Evolutionary conservation across 495 filamentous ascomycete species (phyloP), one percentile per base, ranked within the genome.

Genomic region (Xylaria nigripes): DNA sequence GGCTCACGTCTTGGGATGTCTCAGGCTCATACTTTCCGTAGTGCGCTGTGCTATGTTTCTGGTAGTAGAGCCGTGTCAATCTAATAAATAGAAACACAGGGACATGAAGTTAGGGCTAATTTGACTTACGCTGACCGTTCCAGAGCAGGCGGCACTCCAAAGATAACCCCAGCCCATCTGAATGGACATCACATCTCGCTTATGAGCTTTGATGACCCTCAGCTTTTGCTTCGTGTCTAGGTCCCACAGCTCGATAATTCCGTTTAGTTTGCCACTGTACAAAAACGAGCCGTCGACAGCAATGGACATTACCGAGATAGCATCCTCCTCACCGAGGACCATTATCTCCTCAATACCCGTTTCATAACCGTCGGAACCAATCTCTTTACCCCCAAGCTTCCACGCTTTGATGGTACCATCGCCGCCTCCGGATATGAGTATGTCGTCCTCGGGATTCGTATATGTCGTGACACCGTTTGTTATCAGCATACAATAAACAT

Each of bases 241-340:
- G 61, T 98, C 95, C 93, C 93, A 98, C 15, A 97, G 83, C 64
- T 96, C 91, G 48, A 98, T 78, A 40, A 94, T 83, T n/a, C 93
- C 93, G n/a, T 84, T 81, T 0, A 88, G 78, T 49, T 90, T 81
- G 53, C 93, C 93, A 58, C 86, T 87, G 64, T 96, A 97, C 10
- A 98, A 78, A 55, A 98, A 85, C 0, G 88, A 86, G 0, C 89
- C 90, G 56, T 96, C 90, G 0, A 90, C 74, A 2, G 86, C 84
- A 45, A 98, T 76, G 2, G 87, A 89, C 53, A 95, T 76, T 3
- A 98, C 86, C 2, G 88, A 83, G 51, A 82, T 82, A n/a, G 75
- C 76, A 60, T 94, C 87, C 36, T 86, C 86, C 50, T 90, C 88
- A 46, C 89, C 86, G 0, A 98, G 73, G 16, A 65, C 71, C 63